Base-by-base conservation (phyloP, 306 rosid genomes). In the Neltuma alba region DNA sequence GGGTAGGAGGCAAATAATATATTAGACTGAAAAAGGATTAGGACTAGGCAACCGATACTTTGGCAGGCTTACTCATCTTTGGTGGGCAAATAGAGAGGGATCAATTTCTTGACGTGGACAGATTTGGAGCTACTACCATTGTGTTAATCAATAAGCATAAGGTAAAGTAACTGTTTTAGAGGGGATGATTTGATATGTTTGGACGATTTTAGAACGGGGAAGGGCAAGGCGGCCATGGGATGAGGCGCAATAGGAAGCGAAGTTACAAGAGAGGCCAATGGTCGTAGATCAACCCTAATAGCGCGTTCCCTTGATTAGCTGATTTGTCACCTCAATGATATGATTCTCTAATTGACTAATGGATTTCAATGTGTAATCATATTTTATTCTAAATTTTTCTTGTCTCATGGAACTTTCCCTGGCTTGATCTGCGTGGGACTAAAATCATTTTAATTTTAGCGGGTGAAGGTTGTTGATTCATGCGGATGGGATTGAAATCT, bases 391-490 rank as follows among this genome's bases (percentile, higher is more conserved):
- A 13, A 55, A 58, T 20, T 12, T 52, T 18, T 70, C 15, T 14
- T 31, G 25, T 30, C 62, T 60, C 71, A 42, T 7, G 3, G 25
- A 20, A 27, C 75, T 40, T 70, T 70, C 82, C 52, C 3, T 64
- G 55, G 72, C 20, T 47, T 72, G 44, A 61, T 79, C 31, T 71
- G 78, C 83, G 50, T 60, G 83, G 21, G 27, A 25, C 83, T 60
- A 34, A 28, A 28, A 28, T 27, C 20, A n/a, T 60, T 60, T 60
- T 3, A 12, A 40, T 30, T 69, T 58, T 8, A 23, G 72, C 47
- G 23, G 82, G 63, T 15, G 45, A 45, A 25, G 44, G 65, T 79
- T 60, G 83, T 54, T 72, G 42, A 62, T 60, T 79, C 83, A 72
- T 23, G 76, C 18, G 76, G 71, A 79, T 55, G 71, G 63, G 48